phyloP scores from a whole-genome alignment of 2,329 filamentous ascomycete genomes.

The Pezicula radicicola region DNA sequence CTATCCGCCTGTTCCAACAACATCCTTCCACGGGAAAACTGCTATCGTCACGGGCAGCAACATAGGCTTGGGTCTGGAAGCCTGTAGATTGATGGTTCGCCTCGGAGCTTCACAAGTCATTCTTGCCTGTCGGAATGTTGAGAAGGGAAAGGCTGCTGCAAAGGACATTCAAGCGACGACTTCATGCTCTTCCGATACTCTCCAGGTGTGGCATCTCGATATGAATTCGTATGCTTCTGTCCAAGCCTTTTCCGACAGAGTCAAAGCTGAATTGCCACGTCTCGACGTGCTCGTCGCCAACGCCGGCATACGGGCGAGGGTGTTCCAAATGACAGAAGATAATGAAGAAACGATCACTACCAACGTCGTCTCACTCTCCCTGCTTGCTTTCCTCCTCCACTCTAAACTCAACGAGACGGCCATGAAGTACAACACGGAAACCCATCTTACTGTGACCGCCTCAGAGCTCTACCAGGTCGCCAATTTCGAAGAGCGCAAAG shows the following conservation, averaged over 20 bases:
- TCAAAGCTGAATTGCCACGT: constrained; percentile 14
- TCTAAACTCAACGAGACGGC: constrained; percentile 9
- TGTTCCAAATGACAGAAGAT: constrained; percentile 8
- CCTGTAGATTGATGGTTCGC: constrained; percentile 31
- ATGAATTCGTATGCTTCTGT: constrained; percentile 8
- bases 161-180: constrained; percentile 26
- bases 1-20: background rate
- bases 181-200: background rate
- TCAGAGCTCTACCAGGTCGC: constrained; percentile 10
- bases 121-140: constrained; percentile 32
- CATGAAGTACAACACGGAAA: constrained; percentile 1
- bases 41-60: constrained; percentile 7
- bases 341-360: constrained; percentile 9
- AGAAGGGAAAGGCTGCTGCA: constrained; percentile 33
- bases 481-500: constrained; percentile 11
- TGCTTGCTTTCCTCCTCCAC: constrained; percentile 6
- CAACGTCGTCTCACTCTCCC: constrained; percentile 5
- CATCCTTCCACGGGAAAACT: constrained; percentile 5
- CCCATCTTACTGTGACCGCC: constrained; percentile 6
- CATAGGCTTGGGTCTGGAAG: constrained; percentile 23
- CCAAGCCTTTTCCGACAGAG: constrained; percentile 13
- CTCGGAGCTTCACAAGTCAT: constrained; percentile 34
- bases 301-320: constrained; percentile 6
- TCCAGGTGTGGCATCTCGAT: constrained; percentile 16
- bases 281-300: constrained; percentile 12